These are phyloP conservation scores for Nicotiana rustica DNA, from an alignment of 305 asterid genomes.

Conservation along the genomic window DNA sequence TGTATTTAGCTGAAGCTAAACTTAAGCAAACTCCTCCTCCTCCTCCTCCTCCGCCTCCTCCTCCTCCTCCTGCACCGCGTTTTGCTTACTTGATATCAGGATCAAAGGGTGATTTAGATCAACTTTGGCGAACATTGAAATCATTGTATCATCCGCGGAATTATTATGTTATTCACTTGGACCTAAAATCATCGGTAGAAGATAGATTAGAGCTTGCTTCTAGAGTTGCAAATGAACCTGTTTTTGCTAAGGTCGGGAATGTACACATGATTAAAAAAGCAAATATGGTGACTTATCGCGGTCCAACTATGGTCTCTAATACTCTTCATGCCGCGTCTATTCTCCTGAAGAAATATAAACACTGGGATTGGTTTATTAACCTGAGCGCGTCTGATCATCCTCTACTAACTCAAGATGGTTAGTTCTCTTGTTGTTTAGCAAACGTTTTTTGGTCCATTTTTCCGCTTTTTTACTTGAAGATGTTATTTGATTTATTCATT, in stretches of 20 bases:
- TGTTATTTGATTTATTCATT: conserved; percentile 1
- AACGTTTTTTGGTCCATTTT: not conserved
- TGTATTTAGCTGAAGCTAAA: conserved; percentile 51
- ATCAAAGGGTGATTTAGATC: conserved; percentile 42
- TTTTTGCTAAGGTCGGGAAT: conserved; percentile 42
- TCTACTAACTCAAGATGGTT: conserved; percentile 49
- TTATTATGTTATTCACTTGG: conserved; percentile 45
- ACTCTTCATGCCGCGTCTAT: conserved; percentile 48
- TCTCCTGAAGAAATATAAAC: conserved; percentile 40
- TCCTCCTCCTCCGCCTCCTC: conserved; percentile 49
- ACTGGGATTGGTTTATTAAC: conserved; percentile 51
- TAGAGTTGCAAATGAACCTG: conserved; percentile 38
- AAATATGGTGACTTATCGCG: conserved; percentile 46
- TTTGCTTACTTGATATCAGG: conserved; percentile 47
- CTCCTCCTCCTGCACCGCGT: conserved; percentile 44
- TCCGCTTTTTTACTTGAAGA: not conserved
- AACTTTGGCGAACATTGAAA: conserved; percentile 44
- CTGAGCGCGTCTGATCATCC: conserved; percentile 53
- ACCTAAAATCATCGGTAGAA: conserved; percentile 39
- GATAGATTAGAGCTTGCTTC: conserved; percentile 45
- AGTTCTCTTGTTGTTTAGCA: conserved; percentile 12
- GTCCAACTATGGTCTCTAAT: conserved; percentile 49
- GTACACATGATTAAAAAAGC: conserved; percentile 46
- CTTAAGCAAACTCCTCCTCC: conserved; percentile 49
- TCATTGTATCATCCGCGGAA: conserved; percentile 47